Percentiles rank a stretch among this genome's conserved stretches.
phyloP scores from a whole-genome alignment of 768 basidiomycete genomes.

The Chalciporus piperatus region DNA sequence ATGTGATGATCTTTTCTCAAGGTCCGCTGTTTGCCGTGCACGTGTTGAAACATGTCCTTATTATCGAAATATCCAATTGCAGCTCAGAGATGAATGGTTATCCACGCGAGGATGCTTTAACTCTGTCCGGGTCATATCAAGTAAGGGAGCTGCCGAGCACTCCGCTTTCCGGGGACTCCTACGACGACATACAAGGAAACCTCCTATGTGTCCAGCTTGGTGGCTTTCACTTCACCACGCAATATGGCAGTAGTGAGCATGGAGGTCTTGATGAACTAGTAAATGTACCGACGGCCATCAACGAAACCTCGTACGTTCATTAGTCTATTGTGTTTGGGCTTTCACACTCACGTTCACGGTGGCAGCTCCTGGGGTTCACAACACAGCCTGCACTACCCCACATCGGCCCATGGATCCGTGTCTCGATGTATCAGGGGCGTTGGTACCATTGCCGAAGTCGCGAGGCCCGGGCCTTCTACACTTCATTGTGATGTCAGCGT shows the following conservation, averaged over 20 bases:
- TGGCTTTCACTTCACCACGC: slow-evolving; percentile 25
- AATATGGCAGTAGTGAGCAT: slow-evolving; percentile 11
- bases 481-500: slow-evolving; percentile 23
- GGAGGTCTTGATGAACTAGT: slow-evolving; percentile 18
- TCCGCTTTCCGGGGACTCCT: slow-evolving; percentile 11
- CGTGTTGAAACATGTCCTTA: slow-evolving; percentile 18
- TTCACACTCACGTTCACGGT: slow-evolving; percentile 22
- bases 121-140: slow-evolving; percentile 20
- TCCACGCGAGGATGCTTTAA: slow-evolving; percentile 20
- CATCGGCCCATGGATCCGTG: slow-evolving; percentile 20
- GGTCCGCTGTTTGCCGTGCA: slow-evolving; percentile 29
- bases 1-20: slow-evolving; percentile 35
- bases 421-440: slow-evolving; percentile 12
- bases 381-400: slow-evolving; percentile 26
- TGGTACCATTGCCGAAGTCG: slow-evolving; percentile 22
- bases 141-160: slow-evolving; percentile 17
- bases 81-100: slow-evolving; percentile 18
- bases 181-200: slow-evolving; percentile 25
- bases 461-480: slow-evolving; percentile 17
- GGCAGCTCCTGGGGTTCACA: slow-evolving; percentile 25
- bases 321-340: slow-evolving; percentile 6
- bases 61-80: slow-evolving; percentile 17
- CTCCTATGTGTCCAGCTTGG: slow-evolving; percentile 22
- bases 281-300: slow-evolving; percentile 27
- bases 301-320: slow-evolving; percentile 23